Evolutionary conservation across 768 basidiomycete species (phyloP), one percentile per base, ranked within the genome.

Genomic region (Guyanaporus albipodus): DNA sequence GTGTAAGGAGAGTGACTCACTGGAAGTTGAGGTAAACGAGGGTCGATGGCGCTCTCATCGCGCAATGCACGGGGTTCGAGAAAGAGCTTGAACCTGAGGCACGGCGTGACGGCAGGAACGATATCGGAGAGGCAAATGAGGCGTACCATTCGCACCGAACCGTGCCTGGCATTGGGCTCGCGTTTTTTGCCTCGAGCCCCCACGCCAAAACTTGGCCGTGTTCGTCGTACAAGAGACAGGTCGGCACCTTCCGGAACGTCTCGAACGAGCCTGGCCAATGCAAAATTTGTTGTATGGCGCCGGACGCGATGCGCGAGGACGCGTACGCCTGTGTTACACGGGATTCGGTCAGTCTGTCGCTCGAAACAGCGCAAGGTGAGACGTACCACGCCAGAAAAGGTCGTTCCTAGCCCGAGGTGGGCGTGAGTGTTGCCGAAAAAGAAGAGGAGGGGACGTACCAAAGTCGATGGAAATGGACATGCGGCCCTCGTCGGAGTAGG

Each of bases 121-220:
- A 27, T 8, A 28, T 0, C 10, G 15, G 6, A 29, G 15, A 12
- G 28, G 38, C n/a, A 37, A 6, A 22, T 0, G 29, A 15, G 2
- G 67, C 45, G 14, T 8, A 75, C 79, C 78, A 78, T 67, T 79
- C 79, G 44, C 75, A 82, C 48, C 73, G 75, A 40, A 70, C 70
- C 10, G 79, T 80, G 7, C 88, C 87, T 4, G 77, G 72, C 68
- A 83, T 76, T 3, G 80, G 79, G 18, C 78, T 77, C 2, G 85
- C 78, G 56, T 86, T 88, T 72, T 91, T 91, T 4, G 91, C 91
- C 69, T 91, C 87, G 40, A 91, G 67, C 1, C 91, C 90, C 90
- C 91, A 93, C 6, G 87, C 84, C 19, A 89, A 57, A 2, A 92
- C 82, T 50, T 76, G 76, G 0, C 88, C 89, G 26, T 71, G 67